These are phyloP conservation scores for Ustilago nuda DNA, from an alignment of 1,284 basidiomycete genomes.

Conservation along the genomic window DNA sequence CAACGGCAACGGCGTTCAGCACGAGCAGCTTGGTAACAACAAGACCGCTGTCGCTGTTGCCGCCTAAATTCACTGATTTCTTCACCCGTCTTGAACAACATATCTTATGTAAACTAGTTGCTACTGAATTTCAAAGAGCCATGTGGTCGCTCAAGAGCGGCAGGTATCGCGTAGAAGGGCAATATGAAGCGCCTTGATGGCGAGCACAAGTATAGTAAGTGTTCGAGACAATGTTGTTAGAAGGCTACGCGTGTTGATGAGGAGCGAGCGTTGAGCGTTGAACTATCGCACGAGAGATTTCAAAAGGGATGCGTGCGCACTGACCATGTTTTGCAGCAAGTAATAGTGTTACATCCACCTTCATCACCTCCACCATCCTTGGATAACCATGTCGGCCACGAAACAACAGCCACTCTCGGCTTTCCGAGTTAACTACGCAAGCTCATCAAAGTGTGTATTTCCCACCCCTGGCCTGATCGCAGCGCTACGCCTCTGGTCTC, in stretches of 20 bases:
- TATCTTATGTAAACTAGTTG: constrained; percentile 1
- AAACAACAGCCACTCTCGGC: constrained; percentile 40
- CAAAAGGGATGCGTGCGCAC: constrained; percentile 30
- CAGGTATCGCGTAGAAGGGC: no score
- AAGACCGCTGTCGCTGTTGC: constrained; percentile 27
- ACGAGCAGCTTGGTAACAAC: constrained; percentile 8
- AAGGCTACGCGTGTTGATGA: background rate
- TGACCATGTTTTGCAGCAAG: constrained; percentile 14
- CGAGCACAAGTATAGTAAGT: background rate
- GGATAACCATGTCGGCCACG: background rate
- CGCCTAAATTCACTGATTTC: constrained; percentile 13
- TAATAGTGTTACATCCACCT: background rate
- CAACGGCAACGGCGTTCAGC: constrained; percentile 30
- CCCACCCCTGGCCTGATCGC: background rate
- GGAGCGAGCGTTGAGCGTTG: background rate
- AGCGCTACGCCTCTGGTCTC: background rate
- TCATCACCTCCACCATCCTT: background rate
- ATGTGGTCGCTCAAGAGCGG: no score
- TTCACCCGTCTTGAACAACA: background rate
- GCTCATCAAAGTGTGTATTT: constrained; percentile 39
- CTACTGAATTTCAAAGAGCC: background rate
- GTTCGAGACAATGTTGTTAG: background rate
- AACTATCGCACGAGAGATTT: constrained; percentile 29
- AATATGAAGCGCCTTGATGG: no score
- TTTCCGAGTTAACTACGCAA: constrained; percentile 43